Conservation (phyloP, 805 yeast species). For the Candida verbasci region DNA sequence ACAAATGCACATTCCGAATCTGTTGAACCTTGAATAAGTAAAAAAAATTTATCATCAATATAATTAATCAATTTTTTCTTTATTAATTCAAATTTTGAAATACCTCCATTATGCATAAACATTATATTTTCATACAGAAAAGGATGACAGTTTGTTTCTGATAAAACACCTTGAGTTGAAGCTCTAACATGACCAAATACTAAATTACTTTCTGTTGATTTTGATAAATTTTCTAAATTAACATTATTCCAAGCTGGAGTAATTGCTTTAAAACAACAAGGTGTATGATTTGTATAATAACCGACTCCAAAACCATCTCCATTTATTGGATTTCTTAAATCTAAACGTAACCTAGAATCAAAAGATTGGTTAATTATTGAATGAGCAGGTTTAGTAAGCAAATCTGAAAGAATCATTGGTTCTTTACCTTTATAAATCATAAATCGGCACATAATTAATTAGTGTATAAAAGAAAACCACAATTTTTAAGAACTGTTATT, state of each 20-base stretch:
- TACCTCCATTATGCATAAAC: conserved; percentile 98
- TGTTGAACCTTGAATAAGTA: conserved; percentile 85
- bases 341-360: conserved; percentile 83
- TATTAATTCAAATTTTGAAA: conserved; percentile 66
- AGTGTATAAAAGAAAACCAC: too few relatives aligned
- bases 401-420: conserved; percentile 77
- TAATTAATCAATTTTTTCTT: conserved; percentile 71
- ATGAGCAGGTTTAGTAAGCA: conserved; percentile 92
- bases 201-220: conserved; percentile 76
- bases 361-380: conserved; percentile 95
- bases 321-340: conserved; percentile 86
- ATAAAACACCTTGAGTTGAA: conserved; percentile 87
- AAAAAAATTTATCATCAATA: conserved; percentile 74
- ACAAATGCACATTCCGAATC: conserved; percentile 97
- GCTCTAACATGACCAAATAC: conserved; percentile 97
- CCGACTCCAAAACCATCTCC: conserved; percentile 99
- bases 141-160: conserved; percentile 97
- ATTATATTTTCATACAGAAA: conserved; percentile 80
- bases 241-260: conserved; percentile 98
- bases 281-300: conserved; percentile 69
- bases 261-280: conserved; percentile 91
- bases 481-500: too few relatives aligned
- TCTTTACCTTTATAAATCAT: conserved; percentile 89
- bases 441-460: conserved; percentile 97
- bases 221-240: conserved; percentile 79